These are phyloP conservation scores for Coemansia sp. DNA, from an alignment of 192 early-diverging fungal species.

Conservation along the genomic window DNA sequence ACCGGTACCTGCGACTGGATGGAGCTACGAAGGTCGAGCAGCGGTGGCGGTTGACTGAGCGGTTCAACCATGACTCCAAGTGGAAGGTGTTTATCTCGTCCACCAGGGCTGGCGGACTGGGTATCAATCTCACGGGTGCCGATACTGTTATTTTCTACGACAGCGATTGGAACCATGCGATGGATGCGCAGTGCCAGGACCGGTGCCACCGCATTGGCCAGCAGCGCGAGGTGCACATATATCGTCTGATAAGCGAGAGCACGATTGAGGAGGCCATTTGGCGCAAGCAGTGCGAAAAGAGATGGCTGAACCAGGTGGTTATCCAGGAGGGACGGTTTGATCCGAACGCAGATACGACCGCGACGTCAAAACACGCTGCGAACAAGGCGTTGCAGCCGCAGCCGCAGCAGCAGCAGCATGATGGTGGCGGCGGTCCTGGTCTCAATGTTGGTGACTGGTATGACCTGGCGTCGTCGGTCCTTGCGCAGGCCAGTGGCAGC, in stretches of 20 bases:
- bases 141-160: conserved; percentile 97
- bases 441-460: conserved; percentile 47
- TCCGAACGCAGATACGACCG: conserved; percentile 49
- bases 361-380: neutral
- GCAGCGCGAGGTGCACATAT: conserved; percentile 75
- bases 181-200: conserved; percentile 95
- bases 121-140: conserved; percentile 93
- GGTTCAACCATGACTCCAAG: conserved; percentile 85
- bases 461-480: conserved; percentile 30
- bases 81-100: conserved; percentile 95
- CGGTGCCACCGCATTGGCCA: conserved; percentile 97
- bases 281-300: conserved; percentile 76
- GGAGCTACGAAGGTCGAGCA: conserved; percentile 84
- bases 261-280: conserved; percentile 80
- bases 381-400: neutral
- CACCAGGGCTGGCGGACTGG: conserved; percentile 93
- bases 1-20: conserved; percentile 87
- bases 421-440: neutral
- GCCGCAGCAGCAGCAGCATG: conserved; percentile 4
- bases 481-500: conserved; percentile 17
- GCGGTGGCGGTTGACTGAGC: conserved; percentile 90
- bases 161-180: conserved; percentile 93
- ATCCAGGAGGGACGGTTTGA: conserved; percentile 80
- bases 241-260: conserved; percentile 70
- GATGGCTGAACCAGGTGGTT: conserved; percentile 75